Evolutionary conservation across 306 rosid species (phyloP), one percentile per base, ranked within the genome.

Genomic region (Gynostemma pentaphyllum): DNA sequence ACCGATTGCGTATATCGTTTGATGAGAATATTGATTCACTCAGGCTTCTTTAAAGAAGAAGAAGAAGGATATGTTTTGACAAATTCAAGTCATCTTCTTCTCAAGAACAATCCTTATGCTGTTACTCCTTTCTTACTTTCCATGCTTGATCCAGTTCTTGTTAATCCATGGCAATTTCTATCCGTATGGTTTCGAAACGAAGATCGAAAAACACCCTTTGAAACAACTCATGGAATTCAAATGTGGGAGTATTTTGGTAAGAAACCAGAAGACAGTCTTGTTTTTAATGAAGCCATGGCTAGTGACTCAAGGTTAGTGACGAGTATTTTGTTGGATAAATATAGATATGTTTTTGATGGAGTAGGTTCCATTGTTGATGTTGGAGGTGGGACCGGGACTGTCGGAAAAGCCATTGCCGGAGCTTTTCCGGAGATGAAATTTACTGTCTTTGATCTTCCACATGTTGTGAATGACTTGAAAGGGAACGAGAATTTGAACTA

Each of bases 261-360:
- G 0, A 47, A 47, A 4, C 10, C 53, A 1, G 9, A 10, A 10
- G 53, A 19, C 11, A 28, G 53, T 1, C 14, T 9, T 5, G 4
- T 21, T 23, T 47, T 47, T 11, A 21, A 8, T 3, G 53, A 12
- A 47, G 11, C 28, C 15, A 47, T 47, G 53, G 53, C 26, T 12
- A 47, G 53, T 23, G 53, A 47, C 22, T 26, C 28, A 1, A 47
- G 7, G 53, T 21, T 47, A 28, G 53, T 47, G 28, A 47, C 9
- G 26, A 19, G 53, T 47, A 72, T 78, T 40, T 53, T 84, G 68
- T 12, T 76, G 37, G 82, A 69, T 0, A 74, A 80, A 74, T 76
- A 73, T 18, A 74, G 67, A 16, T 73, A 53, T 5, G 77, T 78
- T 52, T 81, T 84, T 10, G 42, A 81, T 7, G 79, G 75, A 4